Evolutionary conservation across 345 rosid species (phyloP).

Genomic region (Salix suchowensis): DNA sequence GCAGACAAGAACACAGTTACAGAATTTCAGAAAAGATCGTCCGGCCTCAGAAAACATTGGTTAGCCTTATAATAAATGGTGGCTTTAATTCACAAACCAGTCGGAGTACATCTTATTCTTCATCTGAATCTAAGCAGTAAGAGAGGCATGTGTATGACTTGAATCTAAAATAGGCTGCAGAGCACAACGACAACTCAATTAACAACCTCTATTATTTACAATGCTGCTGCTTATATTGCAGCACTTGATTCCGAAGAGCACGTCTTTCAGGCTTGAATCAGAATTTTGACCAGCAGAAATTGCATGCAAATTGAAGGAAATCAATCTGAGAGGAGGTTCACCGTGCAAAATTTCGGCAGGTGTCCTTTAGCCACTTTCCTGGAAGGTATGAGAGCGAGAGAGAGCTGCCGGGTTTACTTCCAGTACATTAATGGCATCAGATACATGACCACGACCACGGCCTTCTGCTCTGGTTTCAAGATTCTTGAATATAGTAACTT

Average conservation of each 20-base stretch:
- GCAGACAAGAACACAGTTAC: neutral
- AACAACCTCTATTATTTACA: slow-evolving; percentile 36
- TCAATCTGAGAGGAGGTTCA: neutral
- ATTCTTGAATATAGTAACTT: slow-evolving; percentile 30
- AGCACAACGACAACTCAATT: slow-evolving; percentile 12
- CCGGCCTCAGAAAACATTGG: slow-evolving; percentile 10
- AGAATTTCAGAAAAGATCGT: neutral
- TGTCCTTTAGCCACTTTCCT: slow-evolving; percentile 45
- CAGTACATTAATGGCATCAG: slow-evolving; percentile 35
- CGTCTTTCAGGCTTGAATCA: neutral
- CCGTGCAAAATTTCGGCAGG: neutral
- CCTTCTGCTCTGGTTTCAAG: slow-evolving; percentile 29
- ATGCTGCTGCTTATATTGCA: neutral
- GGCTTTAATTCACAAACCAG: slow-evolving; percentile 4
- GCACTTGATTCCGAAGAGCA: slow-evolving; percentile 4
- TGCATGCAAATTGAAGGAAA: neutral
- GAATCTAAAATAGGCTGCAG: slow-evolving; percentile 19
- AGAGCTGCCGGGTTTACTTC: slow-evolving; percentile 70
- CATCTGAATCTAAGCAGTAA: slow-evolving; percentile 11
- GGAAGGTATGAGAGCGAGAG: slow-evolving; percentile 53
- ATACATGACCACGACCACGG: slow-evolving; percentile 20
- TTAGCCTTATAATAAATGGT: slow-evolving; percentile 2
- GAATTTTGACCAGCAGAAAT: neutral
- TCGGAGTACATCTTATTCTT: slow-evolving; percentile 9
- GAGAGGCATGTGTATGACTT: slow-evolving; percentile 3